A percentile compares a stretch with the other conserved stretches of the same genome.
These are phyloP conservation scores for Trichomonas tenax DNA, from an alignment of 208 protist species.

Conservation along the genomic window DNA sequence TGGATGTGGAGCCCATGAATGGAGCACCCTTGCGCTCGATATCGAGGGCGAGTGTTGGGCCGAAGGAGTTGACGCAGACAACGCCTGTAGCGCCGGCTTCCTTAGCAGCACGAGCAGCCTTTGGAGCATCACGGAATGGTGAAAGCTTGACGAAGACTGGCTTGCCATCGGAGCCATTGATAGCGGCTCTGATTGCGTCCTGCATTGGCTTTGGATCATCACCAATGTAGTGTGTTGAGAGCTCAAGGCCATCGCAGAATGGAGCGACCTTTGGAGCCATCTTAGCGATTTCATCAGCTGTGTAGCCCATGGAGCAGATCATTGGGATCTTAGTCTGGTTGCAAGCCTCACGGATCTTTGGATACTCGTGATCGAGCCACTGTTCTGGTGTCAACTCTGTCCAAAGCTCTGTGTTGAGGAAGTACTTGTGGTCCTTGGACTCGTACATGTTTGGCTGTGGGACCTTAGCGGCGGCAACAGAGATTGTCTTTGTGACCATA, in stretches of 20 bases:
- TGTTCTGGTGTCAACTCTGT: not conserved
- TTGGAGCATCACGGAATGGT: slow-evolving; percentile 9
- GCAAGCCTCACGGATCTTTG: slow-evolving; percentile 6
- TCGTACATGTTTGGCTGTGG: not conserved
- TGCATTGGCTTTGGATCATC: slow-evolving; percentile 20
- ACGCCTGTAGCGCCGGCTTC: not conserved
- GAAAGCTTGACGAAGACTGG: not conserved
- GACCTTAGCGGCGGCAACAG: not conserved
- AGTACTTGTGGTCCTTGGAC: not conserved
- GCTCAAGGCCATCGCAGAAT: not conserved
- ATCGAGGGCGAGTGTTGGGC: not conserved
- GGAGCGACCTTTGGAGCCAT: not conserved
- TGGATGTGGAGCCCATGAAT: not conserved
- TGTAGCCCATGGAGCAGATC: not conserved
- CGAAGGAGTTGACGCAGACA: not conserved
- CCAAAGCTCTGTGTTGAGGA: not conserved
- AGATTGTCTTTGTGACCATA: not conserved
- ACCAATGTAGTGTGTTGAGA: not conserved
- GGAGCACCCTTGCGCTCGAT: not conserved
- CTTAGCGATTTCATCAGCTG: not conserved
- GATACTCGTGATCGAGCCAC: not conserved
- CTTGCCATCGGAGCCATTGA: not conserved
- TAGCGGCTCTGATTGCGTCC: not conserved
- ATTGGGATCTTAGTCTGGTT: not conserved
- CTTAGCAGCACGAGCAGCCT: not conserved